A percentile compares a stretch with the other conserved stretches of the same genome.
Evolutionary conservation across 768 basidiomycete species (phyloP).

Genomic region (Boletus eberwhitei): DNA sequence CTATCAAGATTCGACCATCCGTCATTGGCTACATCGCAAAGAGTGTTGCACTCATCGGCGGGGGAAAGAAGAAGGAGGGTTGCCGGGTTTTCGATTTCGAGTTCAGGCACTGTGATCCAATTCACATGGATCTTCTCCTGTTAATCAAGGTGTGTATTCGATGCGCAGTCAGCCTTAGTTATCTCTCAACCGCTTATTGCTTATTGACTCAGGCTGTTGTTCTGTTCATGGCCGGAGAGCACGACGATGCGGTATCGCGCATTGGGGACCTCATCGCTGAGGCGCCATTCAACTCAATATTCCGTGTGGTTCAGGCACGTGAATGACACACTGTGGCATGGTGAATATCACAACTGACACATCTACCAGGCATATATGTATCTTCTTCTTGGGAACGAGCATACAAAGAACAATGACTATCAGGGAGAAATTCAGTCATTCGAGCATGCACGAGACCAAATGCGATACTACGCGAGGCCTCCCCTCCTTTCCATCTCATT

Average conservation of each 20-base stretch:
- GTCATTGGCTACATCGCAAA: slow-evolving; percentile 4
- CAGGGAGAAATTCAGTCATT: background rate
- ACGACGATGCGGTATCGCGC: background rate
- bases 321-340: background rate
- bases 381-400: background rate
- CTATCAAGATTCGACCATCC: background rate
- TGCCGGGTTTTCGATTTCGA: slow-evolving; percentile 5
- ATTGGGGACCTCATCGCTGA: background rate
- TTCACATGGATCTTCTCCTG: background rate
- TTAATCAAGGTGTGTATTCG: slow-evolving; percentile 1
- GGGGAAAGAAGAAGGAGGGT: background rate
- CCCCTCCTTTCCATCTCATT: background rate
- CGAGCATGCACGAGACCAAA: background rate
- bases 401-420: too few relatives aligned
- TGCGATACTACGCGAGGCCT: background rate
- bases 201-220: background rate
- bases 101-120: background rate
- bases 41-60: background rate
- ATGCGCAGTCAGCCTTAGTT: fast-evolving
- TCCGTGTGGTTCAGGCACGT: slow-evolving; percentile 1
- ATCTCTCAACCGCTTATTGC: too few relatives aligned
- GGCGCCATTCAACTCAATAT: background rate
- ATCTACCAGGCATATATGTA: slow-evolving; percentile 1
- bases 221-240: background rate
- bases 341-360: background rate